Base-by-base conservation (phyloP, 164 flowering plant species). In the Macadamia integrifolia region DNA sequence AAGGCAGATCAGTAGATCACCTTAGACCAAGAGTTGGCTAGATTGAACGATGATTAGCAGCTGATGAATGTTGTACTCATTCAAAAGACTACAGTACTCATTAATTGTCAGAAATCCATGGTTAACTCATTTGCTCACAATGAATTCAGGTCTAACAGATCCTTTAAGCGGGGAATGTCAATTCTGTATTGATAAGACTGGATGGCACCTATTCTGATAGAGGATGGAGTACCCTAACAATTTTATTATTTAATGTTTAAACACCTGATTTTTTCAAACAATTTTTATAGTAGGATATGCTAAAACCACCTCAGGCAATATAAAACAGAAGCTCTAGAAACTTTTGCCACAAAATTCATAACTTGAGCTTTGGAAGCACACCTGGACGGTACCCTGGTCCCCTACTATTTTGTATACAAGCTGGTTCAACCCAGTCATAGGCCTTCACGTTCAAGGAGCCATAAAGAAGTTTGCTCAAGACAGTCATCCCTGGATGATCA, bases 381-480 rank as follows among this genome's bases (percentile, higher is more conserved):
- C 94, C 94, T 80, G 79, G 70, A 66, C 67, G 73, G 67, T 62
- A 66, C 46, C 74, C 77, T 30, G 83, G 71, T 61, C 75, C 82
- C 13, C 68, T 77, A 68, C 62, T 68, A 66, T 75, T 86, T 30
- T 11, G 74, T 69, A 87, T 63, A 63, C 72, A 49, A 50, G 92
- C 65, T 71, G 97, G 94, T 65, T 92, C 95, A 68, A 89, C 90
- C 98, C 98, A 94, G 71, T 94, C 98, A 82, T 86, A 94, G 56
- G 88, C 96, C 81, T 89, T 94, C 64, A 94, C 91, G 65, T 92
- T 97, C 87, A 94, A 67, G 77, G 97, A 94, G 12, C 99, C 99
- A 75, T 90, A 94, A 15, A 92, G 88, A 65, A 94, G 67, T 86
- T 89, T 94, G 90, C 97, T 90, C 61, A 89, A 82, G 57, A 94